These are phyloP conservation scores for Colletotrichum lupini DNA, from an alignment of 2,329 filamentous ascomycete genomes.

Conservation along the genomic window DNA sequence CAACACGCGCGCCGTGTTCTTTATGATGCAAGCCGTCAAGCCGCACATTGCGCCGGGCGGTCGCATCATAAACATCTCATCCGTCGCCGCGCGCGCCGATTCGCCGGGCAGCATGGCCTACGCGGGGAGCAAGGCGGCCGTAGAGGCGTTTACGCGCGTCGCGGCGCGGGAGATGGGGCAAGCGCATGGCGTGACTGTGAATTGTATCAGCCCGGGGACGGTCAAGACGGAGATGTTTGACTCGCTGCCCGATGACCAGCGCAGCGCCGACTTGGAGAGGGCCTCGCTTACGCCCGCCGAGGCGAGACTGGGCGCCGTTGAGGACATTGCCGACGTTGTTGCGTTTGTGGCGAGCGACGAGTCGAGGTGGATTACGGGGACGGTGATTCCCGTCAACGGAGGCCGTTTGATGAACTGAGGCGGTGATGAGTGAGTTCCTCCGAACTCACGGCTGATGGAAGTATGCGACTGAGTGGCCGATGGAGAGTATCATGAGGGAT, in stretches of 20 bases:
- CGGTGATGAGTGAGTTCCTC: neutral
- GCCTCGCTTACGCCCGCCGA: conserved; percentile 34
- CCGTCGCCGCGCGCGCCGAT: conserved; percentile 35
- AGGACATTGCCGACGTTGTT: conserved; percentile 37
- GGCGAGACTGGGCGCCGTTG: conserved; percentile 35
- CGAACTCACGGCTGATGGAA: neutral
- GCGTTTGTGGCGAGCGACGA: conserved; percentile 36
- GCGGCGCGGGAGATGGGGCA: conserved; percentile 36
- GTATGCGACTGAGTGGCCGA: neutral
- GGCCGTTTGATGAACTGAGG: conserved; percentile 34
- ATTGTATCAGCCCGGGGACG: conserved; percentile 36
- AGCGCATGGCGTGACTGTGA: conserved; percentile 36
- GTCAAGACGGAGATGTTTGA: conserved; percentile 37
- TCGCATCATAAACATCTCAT: conserved; percentile 40
- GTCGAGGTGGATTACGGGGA: conserved; percentile 36
- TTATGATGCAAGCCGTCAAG: conserved; percentile 36
- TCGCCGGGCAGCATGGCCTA: conserved; percentile 36
- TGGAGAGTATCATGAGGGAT: neutral
- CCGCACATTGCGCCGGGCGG: conserved; percentile 35
- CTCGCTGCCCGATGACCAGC: conserved; percentile 31
- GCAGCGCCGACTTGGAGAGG: conserved; percentile 34
- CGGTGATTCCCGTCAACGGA: conserved; percentile 36
- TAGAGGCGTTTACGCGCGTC: conserved; percentile 37
- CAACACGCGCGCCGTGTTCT: conserved; percentile 37
- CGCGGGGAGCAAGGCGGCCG: conserved; percentile 36